Base-by-base conservation (phyloP, 345 rosid genomes). In the Aquilaria malaccensis region DNA sequence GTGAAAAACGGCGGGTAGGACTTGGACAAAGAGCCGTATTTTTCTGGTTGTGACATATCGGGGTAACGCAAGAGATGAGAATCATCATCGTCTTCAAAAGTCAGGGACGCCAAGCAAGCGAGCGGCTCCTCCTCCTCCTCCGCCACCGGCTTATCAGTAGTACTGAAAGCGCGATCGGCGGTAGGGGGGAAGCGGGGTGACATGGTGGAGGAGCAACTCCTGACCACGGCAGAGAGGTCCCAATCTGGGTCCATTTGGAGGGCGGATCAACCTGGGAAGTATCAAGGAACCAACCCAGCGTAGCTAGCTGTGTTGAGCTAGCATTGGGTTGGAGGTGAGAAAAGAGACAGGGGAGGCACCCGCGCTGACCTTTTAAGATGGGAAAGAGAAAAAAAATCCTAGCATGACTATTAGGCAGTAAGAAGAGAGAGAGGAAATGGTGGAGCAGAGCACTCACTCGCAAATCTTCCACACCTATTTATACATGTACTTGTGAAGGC, bases 171-270 rank as follows among this genome's bases (percentile, higher is more conserved):
- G 32, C 9, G 13, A 48, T 56, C 1, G 15, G 56, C 32, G 4
- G 55, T 13, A 50, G 54, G 11, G 54, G 15, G 6, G 10, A 31
- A n/a, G 30, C 30, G 37, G 32, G 30, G 13, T 4, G 49, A 61
- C 13, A 45, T n/a, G 9, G 68, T 46, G 22, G 89, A 58, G 72
- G 68, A 56, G 70, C 85, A 89, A 68, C 94, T 74, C 71, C 84
- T 84, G 10, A 93, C 94, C 33, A 93, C 76, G 7, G 98, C 95
- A 50, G 50, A 70, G 43, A 93, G 87, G 80, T 89, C 98, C 98
- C 97, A 93, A 51, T 83, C 86, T 45, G 78, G 83, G 29, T 74
- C 79, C 84, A 72, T 80, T 33, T 47, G 50, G 15, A 9, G 52
- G 30, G 50, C 10, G 45, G 50, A 76, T 67, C 68, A 9, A 64